Percentiles rank a stretch among this genome's conserved stretches.
These are phyloP conservation scores for Aspergillus sparsus DNA, from an alignment of 495 filamentous ascomycete genomes.

Conservation along the genomic window DNA sequence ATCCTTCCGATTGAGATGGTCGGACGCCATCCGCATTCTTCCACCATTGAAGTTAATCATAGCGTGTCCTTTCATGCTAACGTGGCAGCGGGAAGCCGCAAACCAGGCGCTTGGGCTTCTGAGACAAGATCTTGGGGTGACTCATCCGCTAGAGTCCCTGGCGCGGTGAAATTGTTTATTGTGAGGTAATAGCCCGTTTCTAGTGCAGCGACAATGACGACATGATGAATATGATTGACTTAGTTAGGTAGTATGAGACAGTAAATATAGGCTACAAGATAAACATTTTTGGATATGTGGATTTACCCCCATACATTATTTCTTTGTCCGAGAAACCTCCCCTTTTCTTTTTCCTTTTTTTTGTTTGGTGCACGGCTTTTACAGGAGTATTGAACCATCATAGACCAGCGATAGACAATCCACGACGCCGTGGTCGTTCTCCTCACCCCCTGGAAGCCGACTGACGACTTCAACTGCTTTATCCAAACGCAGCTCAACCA, in stretches of 20 bases:
- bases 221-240: too few relatives aligned
- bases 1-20: background rate
- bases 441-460: slow-evolving; percentile 24
- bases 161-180: background rate
- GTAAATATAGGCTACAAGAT: too few relatives aligned
- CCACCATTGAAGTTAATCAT: background rate
- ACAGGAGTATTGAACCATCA: background rate
- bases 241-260: too few relatives aligned
- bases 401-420: slow-evolving; percentile 5
- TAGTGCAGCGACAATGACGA: background rate
- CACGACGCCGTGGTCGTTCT: slow-evolving; percentile 30
- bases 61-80: background rate
- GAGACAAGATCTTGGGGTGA: slow-evolving; percentile 1
- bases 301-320: too few relatives aligned
- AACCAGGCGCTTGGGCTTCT: slow-evolving; percentile 1
- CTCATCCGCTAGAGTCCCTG: background rate
- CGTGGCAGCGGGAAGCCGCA: background rate
- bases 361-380: background rate
- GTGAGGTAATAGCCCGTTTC: background rate
- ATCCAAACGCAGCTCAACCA: slow-evolving; percentile 29
- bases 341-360: too few relatives aligned
- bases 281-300: too few relatives aligned
- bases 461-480: slow-evolving; percentile 31
- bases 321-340: background rate
- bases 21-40: background rate